A percentile compares a stretch with the other conserved stretches of the same genome.
These are phyloP conservation scores for Tricholoma saponaceum DNA, from an alignment of 768 basidiomycete genomes.

Conservation along the genomic window DNA sequence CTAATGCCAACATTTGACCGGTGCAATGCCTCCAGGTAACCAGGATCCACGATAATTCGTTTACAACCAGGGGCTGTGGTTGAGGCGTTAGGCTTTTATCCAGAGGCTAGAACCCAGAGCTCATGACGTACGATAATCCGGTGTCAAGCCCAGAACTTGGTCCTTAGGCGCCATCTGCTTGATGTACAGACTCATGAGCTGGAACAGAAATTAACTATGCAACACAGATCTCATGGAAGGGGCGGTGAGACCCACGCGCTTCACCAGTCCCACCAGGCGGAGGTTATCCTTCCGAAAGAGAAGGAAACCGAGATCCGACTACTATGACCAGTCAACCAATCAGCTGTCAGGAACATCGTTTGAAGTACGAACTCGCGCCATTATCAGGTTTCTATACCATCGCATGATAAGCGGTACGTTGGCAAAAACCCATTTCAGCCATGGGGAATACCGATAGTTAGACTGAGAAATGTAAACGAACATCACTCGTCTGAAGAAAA, in stretches of 20 bases:
- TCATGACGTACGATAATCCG: conserved; percentile 42
- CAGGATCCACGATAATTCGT: conserved; percentile 57
- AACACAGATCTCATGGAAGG: neutral
- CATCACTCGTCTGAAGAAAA: neutral
- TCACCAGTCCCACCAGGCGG: conserved; percentile 23
- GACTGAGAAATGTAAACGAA: conserved; percentile 18
- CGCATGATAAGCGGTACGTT: conserved; percentile 48
- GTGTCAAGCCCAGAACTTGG: conserved; percentile 43
- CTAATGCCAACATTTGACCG: conserved; percentile 48
- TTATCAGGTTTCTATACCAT: conserved; percentile 42
- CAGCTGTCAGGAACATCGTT: neutral
- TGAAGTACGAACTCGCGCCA: conserved; percentile 36
- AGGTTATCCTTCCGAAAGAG: conserved; percentile 38
- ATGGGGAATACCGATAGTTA: conserved; percentile 38
- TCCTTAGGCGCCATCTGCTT: conserved; percentile 43
- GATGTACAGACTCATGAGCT: conserved; percentile 45
- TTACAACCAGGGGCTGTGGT: conserved; percentile 55
- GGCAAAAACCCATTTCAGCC: conserved; percentile 50
- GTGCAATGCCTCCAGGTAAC: conserved; percentile 50
- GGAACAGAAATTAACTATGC: neutral
- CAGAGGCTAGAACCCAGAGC: neutral
- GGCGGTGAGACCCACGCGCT: conserved; percentile 23
- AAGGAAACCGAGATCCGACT: conserved; percentile 36
- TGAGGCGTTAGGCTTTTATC: neutral
- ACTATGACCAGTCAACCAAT: neutral